phyloP scores from a whole-genome alignment of 1,284 basidiomycete species.

The Pterulicium gracile region DNA sequence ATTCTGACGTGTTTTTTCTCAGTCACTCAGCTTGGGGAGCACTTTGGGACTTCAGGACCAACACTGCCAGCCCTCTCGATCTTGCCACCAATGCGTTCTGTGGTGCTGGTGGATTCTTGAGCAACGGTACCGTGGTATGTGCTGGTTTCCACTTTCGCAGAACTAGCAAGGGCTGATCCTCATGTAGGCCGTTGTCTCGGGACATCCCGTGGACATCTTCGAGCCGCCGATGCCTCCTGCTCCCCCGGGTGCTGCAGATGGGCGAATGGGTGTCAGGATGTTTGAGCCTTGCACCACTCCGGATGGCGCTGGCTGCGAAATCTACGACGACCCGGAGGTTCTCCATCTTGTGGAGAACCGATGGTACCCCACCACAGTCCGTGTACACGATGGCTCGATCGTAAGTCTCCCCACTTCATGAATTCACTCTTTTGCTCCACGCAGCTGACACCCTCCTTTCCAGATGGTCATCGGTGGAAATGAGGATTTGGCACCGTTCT shows the following conservation, averaged over 20 bases:
- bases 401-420: slow-evolving; percentile 9
- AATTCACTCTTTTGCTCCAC: too few relatives aligned
- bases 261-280: not conserved
- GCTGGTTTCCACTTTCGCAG: not conserved
- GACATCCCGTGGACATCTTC: slow-evolving; percentile 19
- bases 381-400: slow-evolving; percentile 13
- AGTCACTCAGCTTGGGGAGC: slow-evolving; percentile 2
- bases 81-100: slow-evolving; percentile 2
- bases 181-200: slow-evolving; percentile 29
- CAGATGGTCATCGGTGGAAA: not conserved
- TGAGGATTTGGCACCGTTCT: slow-evolving; percentile 21
- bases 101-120: not conserved
- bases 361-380: slow-evolving; percentile 7
- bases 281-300: slow-evolving; percentile 1
- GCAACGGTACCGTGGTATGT: not conserved
- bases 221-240: too few relatives aligned
- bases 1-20: not conserved
- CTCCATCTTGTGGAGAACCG: slow-evolving; percentile 5
- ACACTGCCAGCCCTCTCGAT: not conserved
- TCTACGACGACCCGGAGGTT: slow-evolving; percentile 6
- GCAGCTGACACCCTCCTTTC: not conserved
- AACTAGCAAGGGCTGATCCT: not conserved
- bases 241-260: slow-evolving; percentile 10
- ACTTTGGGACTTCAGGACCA: not conserved
- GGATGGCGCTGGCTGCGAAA: slow-evolving; percentile 2